phyloP scores from a whole-genome alignment of 2,329 filamentous ascomycete species.

The Pseudocercospora fuligena region DNA sequence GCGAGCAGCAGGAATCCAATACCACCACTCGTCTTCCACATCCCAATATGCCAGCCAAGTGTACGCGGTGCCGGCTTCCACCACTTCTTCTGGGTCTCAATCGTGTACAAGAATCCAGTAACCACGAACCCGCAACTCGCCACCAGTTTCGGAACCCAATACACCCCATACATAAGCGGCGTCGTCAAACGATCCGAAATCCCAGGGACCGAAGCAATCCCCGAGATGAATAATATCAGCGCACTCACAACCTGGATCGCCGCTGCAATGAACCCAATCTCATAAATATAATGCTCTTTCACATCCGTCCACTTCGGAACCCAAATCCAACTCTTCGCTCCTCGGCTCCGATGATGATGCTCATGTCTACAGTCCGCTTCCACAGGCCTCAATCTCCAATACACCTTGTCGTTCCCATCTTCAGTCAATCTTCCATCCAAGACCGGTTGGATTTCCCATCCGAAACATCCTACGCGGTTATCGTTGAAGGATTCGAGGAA shows the following conservation, averaged over 20 bases:
- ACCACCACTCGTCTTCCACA: conserved; percentile 36
- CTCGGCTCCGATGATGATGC: conserved; percentile 14
- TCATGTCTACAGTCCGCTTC: conserved; percentile 11
- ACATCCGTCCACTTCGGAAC: conserved; percentile 34
- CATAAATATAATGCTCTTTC: conserved; percentile 34
- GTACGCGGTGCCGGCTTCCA: conserved; percentile 30
- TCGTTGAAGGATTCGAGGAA: conserved; percentile 71
- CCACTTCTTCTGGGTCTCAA: conserved; percentile 40
- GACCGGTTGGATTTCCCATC: conserved; percentile 62
- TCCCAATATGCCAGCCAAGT: conserved; percentile 38
- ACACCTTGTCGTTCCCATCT: conserved; percentile 21
- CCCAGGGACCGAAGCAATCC: conserved; percentile 36
- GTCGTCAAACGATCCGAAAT: conserved; percentile 29
- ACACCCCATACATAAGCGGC: conserved; percentile 22
- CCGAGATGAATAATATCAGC: conserved; percentile 36
- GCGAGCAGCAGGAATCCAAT: conserved; percentile 37
- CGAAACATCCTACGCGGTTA: conserved; percentile 68
- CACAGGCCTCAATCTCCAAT: not conserved
- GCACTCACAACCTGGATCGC: conserved; percentile 33
- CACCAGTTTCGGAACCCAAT: conserved; percentile 37
- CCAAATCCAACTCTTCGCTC: conserved; percentile 39
- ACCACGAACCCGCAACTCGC: conserved; percentile 36
- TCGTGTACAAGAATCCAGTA: conserved; percentile 35
- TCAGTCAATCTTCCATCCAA: not conserved
- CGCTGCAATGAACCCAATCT: conserved; percentile 39